Percentiles rank a stretch among this genome's conserved stretches.
Conservation (phyloP, 2,329 filamentous ascomycete species). For the Fusarium sp. region DNA sequence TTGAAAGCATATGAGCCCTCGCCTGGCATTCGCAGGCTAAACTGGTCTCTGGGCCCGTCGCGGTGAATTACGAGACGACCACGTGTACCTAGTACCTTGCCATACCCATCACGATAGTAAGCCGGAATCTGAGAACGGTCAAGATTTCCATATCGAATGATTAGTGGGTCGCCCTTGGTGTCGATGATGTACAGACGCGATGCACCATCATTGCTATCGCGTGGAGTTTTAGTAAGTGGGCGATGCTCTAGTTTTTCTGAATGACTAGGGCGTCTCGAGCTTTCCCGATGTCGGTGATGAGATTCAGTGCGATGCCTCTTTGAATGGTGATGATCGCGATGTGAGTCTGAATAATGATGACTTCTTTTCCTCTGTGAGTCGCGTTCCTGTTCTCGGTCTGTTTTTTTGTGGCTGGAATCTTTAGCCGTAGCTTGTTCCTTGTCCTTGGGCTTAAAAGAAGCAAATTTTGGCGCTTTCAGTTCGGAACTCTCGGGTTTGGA, state of each 20-base stretch:
- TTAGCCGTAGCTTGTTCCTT: constrained; percentile 51
- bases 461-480: constrained; percentile 71
- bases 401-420: constrained; percentile 29
- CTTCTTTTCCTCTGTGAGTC: constrained; percentile 41
- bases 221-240: constrained; percentile 6
- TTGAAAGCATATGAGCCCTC: constrained; percentile 51
- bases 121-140: constrained; percentile 78
- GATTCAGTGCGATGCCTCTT: constrained; percentile 36
- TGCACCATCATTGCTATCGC: constrained; percentile 23
- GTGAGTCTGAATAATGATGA: constrained; percentile 32
- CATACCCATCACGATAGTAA: constrained; percentile 77
- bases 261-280: constrained; percentile 4
- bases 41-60: constrained; percentile 68
- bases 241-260: constrained; percentile 22
- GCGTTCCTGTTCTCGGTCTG: constrained; percentile 38
- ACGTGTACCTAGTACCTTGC: constrained; percentile 76
- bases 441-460: constrained; percentile 72
- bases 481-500: constrained; percentile 45
- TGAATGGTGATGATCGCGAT: constrained; percentile 33
- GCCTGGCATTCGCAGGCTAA: constrained; percentile 61
- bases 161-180: constrained; percentile 79
- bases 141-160: constrained; percentile 78
- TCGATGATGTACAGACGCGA: constrained; percentile 71
- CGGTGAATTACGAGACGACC: constrained; percentile 74
- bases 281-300: constrained; percentile 27